Evolutionary conservation across 2,329 filamentous ascomycete species (phyloP), one percentile per base, ranked within the genome.

Genomic region (Stylonectria norvegica): DNA sequence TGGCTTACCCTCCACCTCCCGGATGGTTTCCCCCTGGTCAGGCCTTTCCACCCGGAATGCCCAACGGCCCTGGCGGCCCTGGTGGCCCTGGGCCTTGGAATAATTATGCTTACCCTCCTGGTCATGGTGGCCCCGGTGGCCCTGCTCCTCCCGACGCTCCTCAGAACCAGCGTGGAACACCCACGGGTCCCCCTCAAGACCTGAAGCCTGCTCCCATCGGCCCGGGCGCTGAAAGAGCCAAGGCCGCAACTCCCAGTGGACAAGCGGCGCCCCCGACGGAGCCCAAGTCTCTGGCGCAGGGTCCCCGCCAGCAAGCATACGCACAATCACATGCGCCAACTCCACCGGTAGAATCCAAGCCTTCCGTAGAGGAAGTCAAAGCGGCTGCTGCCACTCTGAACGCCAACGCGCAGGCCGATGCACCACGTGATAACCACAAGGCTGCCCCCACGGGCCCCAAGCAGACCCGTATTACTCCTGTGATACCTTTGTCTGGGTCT

Each of bases 1-100:
- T 89, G 76, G 84, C 85, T 1, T 94, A 89, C 61, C 86, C 85
- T 48, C 83, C 81, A 12, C 86, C 81, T 33, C 79, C 80, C 17
- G 85, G 84, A 40, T 94, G 88, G 86, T 91, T 83, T 60, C 85
- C 85, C 50, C 80, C 81, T 7, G 84, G 83, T 5, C 86, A 87
- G 64, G 83, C 82, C 18, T 93, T 89, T 53, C 84, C 82, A 22
- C 81, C 78, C 47, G 72, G 55, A 14, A 56, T 53, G 28, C 57
- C 47, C 22, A 53, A 53, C 30, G 83, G 80, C 5, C 79, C 77
- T 57, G 68, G 65, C 52, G 72, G 66, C 52, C 77, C 72, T 20
- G 85, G 82, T 57, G 81, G 79, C 41, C 78, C 78, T 19, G 83
- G 77, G 34, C 75, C 73, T 14, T 79, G 73, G 75, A 69, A 65